phyloP scores from a whole-genome alignment of 2,329 filamentous ascomycete species.

The Paecilomyces sp. region DNA sequence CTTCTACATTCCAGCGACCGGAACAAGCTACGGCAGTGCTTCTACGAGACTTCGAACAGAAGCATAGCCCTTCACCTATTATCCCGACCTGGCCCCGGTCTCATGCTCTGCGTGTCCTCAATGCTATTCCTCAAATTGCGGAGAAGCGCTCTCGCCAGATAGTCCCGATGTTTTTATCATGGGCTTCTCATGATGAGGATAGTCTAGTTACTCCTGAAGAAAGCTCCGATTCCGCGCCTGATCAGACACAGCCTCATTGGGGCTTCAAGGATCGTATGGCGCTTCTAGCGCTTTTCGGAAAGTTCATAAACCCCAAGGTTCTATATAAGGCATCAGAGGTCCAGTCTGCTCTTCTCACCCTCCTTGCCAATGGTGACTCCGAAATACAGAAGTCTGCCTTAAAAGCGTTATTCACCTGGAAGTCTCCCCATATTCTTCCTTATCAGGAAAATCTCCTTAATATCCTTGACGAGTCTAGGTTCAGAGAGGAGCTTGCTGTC shows the following conservation, averaged over 20 bases:
- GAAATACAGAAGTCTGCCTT: constrained; percentile 82
- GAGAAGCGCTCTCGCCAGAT: constrained; percentile 80
- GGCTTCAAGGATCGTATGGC: constrained; percentile 68
- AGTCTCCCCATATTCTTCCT: constrained; percentile 62
- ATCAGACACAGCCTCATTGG: constrained; percentile 26
- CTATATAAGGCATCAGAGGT: constrained; percentile 73
- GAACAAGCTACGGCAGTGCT: constrained; percentile 53
- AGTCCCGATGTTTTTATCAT: constrained; percentile 77
- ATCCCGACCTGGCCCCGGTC: constrained; percentile 52
- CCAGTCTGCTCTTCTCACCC: constrained; percentile 63
- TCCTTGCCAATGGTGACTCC: constrained; percentile 80
- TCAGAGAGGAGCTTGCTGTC: constrained; percentile 88
- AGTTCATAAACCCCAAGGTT: constrained; percentile 80
- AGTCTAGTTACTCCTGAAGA: constrained; percentile 19
- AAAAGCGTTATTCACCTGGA: constrained; percentile 84
- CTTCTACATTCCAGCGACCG: constrained; percentile 47
- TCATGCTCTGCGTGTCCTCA: constrained; percentile 73
- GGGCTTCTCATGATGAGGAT: constrained; percentile 55
- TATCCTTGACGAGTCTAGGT: constrained; percentile 80
- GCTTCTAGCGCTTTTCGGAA: constrained; percentile 71
- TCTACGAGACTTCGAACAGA: constrained; percentile 55
- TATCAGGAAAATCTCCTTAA: constrained; percentile 84
- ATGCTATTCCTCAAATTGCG: constrained; percentile 64
- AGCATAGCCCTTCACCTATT: constrained; percentile 40
- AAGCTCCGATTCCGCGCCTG: constrained; percentile 11